Evolutionary conservation across 306 rosid species (phyloP), one percentile per base, ranked within the genome.

Genomic region (Psophocarpus tetragonolobus): DNA sequence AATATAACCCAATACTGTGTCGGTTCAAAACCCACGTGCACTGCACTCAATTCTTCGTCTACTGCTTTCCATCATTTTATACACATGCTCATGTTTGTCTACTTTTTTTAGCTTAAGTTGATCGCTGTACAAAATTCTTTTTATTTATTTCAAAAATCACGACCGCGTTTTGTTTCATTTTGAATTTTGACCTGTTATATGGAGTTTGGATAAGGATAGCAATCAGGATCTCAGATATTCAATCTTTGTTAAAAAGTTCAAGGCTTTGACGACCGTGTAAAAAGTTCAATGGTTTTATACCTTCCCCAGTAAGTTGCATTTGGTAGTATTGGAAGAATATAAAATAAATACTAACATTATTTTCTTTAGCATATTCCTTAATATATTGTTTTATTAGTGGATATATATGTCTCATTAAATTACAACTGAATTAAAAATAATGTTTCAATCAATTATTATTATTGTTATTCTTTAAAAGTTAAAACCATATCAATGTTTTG

Each of bases 21-120:
- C 51, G 4, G 48, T 65, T 78, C 84, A 81, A 67, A 66, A 71
- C 14, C 87, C 88, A 81, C 86, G 86, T 84, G 86, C 81, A 32
- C 4, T 41, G 76, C 80, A 51, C 80, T 57, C 50, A 47, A 60
- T 54, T 82, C 74, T 27, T 50, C 29, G 6, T 27, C 20, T 14
- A 11, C 71, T 17, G 50, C 71, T 15, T 13, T 29, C 27, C 3
- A 51, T 8, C 68, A 61, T 47, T 73, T 6, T 26, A 42, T 64
- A 18, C 74, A 61, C 68, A 58, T 61, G 72, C 9, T 38, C 15
- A 65, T 47, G 65, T 23, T 56, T 72, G 61, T 24, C 24, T 63
- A 42, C 11, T 23, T 8, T 11, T n/a, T 54, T 30, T 50, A 33
- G 35, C 66, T n/a, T 73, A 54, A 62, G 68, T 51, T 75, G 69